Percentiles rank a stretch among this genome's conserved stretches.
phyloP scores from a whole-genome alignment of 306 rosid species.

The Castanea mollissima region DNA sequence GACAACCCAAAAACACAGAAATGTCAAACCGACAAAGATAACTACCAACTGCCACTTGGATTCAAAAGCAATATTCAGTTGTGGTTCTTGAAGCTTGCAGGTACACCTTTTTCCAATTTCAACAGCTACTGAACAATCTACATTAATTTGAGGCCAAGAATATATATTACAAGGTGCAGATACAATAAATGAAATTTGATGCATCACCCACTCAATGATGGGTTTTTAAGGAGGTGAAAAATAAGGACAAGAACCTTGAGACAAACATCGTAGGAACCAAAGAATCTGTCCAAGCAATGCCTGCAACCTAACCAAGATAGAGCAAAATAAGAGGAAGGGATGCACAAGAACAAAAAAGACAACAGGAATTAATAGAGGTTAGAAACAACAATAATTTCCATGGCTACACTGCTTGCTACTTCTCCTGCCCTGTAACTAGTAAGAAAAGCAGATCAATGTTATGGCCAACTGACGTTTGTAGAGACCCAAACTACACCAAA shows the following conservation, averaged over 20 bases:
- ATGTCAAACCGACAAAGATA: constrained; percentile 42
- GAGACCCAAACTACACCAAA: constrained; percentile 18
- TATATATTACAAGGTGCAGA: constrained; percentile 34
- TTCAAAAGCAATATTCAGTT: constrained; percentile 49
- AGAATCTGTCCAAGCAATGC: constrained; percentile 45
- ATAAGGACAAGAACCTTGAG: constrained; percentile 38
- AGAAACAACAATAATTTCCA: constrained; percentile 39
- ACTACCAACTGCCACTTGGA: constrained; percentile 46
- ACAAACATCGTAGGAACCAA: constrained; percentile 25
- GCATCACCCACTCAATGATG: constrained; percentile 17
- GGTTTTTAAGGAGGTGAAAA: not conserved
- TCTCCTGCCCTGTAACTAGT: constrained; percentile 30
- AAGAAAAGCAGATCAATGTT: constrained; percentile 26
- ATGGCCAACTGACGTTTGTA: constrained; percentile 21
- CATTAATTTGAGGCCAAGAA: constrained; percentile 40
- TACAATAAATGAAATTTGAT: constrained; percentile 22
- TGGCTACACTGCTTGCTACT: constrained; percentile 19
- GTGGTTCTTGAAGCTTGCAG: constrained; percentile 44
- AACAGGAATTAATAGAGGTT: constrained; percentile 28
- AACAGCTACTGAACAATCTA: constrained; percentile 54
- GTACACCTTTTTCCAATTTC: constrained; percentile 47
- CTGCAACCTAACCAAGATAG: constrained; percentile 50
- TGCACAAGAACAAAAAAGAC: constrained; percentile 21
- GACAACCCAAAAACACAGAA: constrained; percentile 15
- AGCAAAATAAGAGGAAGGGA: constrained; percentile 37